A percentile compares a stretch with the other conserved stretches of the same genome.
Evolutionary conservation across 768 basidiomycete species (phyloP).

Genomic region (Ephemerocybe angulata): DNA sequence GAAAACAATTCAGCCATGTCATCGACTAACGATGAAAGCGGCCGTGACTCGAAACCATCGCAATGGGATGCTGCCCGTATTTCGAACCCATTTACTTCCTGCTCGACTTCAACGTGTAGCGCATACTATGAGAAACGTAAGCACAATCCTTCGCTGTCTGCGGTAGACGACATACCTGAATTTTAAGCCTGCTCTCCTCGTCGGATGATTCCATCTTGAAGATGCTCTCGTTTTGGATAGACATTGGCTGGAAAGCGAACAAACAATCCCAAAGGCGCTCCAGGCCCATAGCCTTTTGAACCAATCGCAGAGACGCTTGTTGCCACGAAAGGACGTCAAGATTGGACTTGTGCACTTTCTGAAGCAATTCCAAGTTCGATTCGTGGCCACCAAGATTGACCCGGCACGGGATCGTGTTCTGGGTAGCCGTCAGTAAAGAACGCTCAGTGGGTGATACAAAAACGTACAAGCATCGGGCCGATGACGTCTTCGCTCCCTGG

Average conservation of each 20-base stretch:
- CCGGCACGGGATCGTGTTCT: slow-evolving; percentile 48
- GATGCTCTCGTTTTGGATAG: slow-evolving; percentile 18
- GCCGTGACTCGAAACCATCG: slow-evolving; percentile 22
- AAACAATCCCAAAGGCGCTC: slow-evolving; percentile 38
- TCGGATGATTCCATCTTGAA: slow-evolving; percentile 25
- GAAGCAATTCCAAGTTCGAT: slow-evolving; percentile 32
- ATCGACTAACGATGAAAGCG: slow-evolving; percentile 17
- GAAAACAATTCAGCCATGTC: slow-evolving; percentile 15
- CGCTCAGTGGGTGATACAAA: not conserved
- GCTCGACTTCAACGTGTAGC: slow-evolving; percentile 39
- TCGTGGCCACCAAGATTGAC: slow-evolving; percentile 24
- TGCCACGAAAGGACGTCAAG: slow-evolving; percentile 40
- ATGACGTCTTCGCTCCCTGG: slow-evolving; percentile 40
- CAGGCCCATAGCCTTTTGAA: slow-evolving; percentile 32
- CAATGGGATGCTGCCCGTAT: slow-evolving; percentile 34
- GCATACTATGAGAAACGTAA: slow-evolving; percentile 32
- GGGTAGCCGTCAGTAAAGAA: not conserved
- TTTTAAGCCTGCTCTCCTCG: slow-evolving; percentile 16
- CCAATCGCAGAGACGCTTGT: slow-evolving; percentile 40
- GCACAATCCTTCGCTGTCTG: not conserved
- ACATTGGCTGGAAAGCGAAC: slow-evolving; percentile 40
- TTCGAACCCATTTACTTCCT: slow-evolving; percentile 25
- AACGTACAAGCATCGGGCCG: slow-evolving; percentile 43
- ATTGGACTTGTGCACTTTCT: slow-evolving; percentile 34
- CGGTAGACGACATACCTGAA: slow-evolving; percentile 21